Evolutionary conservation across 2,329 filamentous ascomycete genomes (phyloP).

Genomic region (Sporothrix brunneoviolacea): DNA sequence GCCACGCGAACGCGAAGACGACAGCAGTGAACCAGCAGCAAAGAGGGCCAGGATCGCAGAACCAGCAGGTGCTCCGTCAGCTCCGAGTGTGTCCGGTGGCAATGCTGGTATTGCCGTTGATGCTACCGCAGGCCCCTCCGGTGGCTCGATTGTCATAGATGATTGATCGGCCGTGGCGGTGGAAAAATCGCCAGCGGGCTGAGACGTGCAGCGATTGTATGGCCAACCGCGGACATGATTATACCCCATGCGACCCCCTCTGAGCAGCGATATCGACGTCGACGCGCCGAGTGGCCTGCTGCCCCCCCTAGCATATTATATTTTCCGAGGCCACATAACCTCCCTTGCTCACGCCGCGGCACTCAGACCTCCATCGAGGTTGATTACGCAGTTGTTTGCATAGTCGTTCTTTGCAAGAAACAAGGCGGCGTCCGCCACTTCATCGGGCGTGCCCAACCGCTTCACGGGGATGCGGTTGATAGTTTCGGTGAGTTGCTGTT

Average conservation of each 20-base stretch:
- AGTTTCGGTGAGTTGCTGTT: too few species aligned
- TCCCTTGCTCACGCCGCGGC: conserved; percentile 45
- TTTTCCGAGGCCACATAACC: background rate
- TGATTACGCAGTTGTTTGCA: conserved; percentile 80
- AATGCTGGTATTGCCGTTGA: conserved; percentile 28
- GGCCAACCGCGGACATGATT: too few species aligned
- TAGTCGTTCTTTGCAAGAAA: conserved; percentile 75
- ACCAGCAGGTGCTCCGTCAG: background rate
- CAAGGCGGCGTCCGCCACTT: conserved; percentile 74
- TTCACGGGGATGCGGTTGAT: conserved; percentile 60
- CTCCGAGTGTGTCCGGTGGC: background rate
- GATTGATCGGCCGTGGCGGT: too few species aligned
- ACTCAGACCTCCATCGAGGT: conserved; percentile 78
- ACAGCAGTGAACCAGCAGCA: conserved; percentile 27
- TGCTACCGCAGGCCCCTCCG: conserved; percentile 42
- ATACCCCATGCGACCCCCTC: too few species aligned
- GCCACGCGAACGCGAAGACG: conserved; percentile 44
- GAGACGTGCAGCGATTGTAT: too few species aligned
- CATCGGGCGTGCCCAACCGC: conserved; percentile 60
- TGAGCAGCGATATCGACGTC: too few species aligned
- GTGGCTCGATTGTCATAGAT: conserved; percentile 61
- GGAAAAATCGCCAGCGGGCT: too few species aligned
- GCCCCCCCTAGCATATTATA: too few species aligned
- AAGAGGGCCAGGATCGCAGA: conserved; percentile 44
- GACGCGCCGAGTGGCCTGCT: too few species aligned